Evolutionary conservation across 306 rosid genomes (phyloP), one percentile per base, ranked within the genome.

Genomic region (Cucurbita argyrosperma): DNA sequence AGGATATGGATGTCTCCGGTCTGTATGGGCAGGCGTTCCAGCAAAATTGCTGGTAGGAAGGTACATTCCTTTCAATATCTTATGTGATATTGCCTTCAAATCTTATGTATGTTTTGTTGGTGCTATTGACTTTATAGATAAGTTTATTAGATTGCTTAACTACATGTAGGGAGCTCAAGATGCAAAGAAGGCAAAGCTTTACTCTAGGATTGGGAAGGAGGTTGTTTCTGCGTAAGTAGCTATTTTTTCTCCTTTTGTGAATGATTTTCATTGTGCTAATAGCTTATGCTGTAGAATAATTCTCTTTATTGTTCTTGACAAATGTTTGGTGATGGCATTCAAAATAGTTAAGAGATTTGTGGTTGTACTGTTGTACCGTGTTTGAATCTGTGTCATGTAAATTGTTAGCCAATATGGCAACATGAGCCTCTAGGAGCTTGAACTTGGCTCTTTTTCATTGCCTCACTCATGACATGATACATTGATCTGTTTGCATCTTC

Each of bases 21-120:
- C 72, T 89, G 83, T 74, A 89, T 93, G 98, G 98, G 98, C 49
- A 84, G 97, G 60, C 97, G 98, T 72, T 93, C 98, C 76, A 45
- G 88, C 86, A 93, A 90, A 80, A 90, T 93, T 39, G 98, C 96
- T n/a, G 94, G 97, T 51, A 77, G 98, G 85, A 93, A 90, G 98
- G 98, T 89, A 46, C 54, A 1, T 30, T 30, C 35, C 35, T 30
- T 30, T 30, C 35, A 30, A 30, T 30, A 2, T 30, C 35, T 30
- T 30, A 30, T 30, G 35, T 30, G 35, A 30, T 30, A 30, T 30
- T 26, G 37, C 15, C 13, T 51, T 59, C 39, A 13, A 4, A 14
- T 74, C 26, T 43, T n/a, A 23, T 19, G 54, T 21, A 46, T 45
- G 54, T 66, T 66, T 46, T 67, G 37, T 45, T 46, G 42, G 55